A percentile compares a stretch with the other conserved stretches of the same genome.
These are phyloP conservation scores for Suillus ampliporus DNA, from an alignment of 768 basidiomycete genomes.

Conservation along the genomic window DNA sequence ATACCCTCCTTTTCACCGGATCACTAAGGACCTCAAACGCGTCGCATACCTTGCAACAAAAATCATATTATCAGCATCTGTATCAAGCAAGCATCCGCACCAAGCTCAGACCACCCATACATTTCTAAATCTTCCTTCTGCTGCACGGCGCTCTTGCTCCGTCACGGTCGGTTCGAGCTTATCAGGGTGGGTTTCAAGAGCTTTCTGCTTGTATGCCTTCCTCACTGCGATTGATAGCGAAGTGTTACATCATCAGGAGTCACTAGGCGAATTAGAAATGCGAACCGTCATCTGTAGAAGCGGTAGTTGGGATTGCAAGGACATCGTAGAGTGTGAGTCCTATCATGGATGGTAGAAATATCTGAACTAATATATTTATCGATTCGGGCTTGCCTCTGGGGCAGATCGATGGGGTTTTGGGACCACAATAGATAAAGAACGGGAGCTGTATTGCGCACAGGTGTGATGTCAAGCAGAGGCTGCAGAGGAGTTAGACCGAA, in stretches of 20 bases:
- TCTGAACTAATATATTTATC: neutral
- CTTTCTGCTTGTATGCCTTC: constrained; percentile 69
- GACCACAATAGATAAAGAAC: neutral
- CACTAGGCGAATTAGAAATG: constrained; percentile 9
- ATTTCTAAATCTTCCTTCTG: constrained; percentile 65
- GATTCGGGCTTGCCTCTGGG: constrained; percentile 5
- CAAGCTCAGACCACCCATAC: constrained; percentile 44
- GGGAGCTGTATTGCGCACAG: too few relatives aligned
- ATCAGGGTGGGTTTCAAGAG: constrained; percentile 76
- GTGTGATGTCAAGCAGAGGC: neutral
- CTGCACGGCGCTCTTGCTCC: constrained; percentile 54
- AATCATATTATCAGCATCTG: constrained; percentile 24
- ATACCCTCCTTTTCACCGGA: constrained; percentile 57
- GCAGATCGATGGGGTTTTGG: neutral
- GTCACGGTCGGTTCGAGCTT: constrained; percentile 62
- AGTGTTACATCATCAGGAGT: constrained; percentile 9
- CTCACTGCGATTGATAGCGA: constrained; percentile 50
- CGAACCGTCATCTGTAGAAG: constrained; percentile 59
- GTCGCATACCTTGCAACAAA: constrained; percentile 55
- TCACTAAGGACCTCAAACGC: constrained; percentile 68
- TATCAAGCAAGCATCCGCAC: constrained; percentile 12
- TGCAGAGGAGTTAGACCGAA: neutral
- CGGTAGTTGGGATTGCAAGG: constrained; percentile 50
- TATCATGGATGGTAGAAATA: constrained; percentile 30
- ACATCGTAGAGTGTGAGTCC: constrained; percentile 46